Evolutionary conservation across 1,139 yeast species (phyloP).

Genomic region (Pichia sp.): DNA sequence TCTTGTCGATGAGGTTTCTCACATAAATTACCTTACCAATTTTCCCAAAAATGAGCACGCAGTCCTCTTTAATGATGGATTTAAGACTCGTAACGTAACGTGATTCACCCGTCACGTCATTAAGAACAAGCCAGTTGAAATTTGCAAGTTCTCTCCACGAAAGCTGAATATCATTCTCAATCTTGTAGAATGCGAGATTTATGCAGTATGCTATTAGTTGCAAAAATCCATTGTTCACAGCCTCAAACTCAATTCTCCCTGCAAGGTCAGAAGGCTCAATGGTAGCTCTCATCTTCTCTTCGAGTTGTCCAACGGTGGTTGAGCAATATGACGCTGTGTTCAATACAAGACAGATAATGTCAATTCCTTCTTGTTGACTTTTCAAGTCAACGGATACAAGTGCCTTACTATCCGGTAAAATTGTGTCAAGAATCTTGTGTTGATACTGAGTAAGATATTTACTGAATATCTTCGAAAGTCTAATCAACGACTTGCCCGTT

Average conservation of each 20-base stretch:
- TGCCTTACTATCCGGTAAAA: conserved; percentile 40
- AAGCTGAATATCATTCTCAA: conserved; percentile 55
- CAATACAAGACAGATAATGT: conserved; percentile 62
- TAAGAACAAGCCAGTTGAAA: conserved; percentile 64
- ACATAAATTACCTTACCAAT: conserved; percentile 66
- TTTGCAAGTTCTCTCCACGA: conserved; percentile 86
- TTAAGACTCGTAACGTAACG: conserved; percentile 57
- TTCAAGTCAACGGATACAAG: conserved; percentile 28
- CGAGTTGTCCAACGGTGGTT: conserved; percentile 69
- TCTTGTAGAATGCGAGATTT: conserved; percentile 47
- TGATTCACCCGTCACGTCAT: conserved; percentile 62
- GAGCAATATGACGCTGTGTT: conserved; percentile 90
- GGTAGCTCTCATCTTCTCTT: conserved; percentile 50
- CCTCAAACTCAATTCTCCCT: conserved; percentile 41
- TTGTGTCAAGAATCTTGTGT: conserved; percentile 50
- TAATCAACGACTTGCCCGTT: conserved; percentile 58
- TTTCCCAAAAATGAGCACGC: conserved; percentile 46
- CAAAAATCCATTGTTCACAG: conserved; percentile 48
- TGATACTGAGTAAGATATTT: conserved; percentile 64
- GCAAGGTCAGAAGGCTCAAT: conserved; percentile 32
- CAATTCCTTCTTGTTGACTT: conserved; percentile 47
- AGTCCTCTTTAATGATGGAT: conserved; percentile 38
- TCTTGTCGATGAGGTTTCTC: conserved; percentile 68
- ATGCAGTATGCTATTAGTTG: conserved; percentile 55
- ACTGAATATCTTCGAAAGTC: conserved; percentile 57